phyloP scores from a whole-genome alignment of 2,329 filamentous ascomycete genomes.

The Monilinia laxa region DNA sequence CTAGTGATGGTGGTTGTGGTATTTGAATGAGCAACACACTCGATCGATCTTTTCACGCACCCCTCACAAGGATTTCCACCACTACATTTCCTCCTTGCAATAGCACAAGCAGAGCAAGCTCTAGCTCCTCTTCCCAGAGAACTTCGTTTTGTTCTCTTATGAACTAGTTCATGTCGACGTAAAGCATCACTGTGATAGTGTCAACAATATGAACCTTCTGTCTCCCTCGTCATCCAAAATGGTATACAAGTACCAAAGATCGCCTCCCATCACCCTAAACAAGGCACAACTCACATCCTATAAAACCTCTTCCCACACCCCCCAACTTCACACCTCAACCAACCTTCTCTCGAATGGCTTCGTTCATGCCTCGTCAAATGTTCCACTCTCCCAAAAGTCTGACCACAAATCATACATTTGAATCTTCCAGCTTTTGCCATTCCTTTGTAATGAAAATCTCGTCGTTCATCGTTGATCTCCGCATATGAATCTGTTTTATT shows the following conservation, averaged over 20 bases:
- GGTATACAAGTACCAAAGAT: no score
- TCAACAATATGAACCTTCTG: no score
- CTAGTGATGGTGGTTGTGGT: not conserved
- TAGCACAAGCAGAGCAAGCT: constrained; percentile 16
- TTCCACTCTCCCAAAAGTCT: constrained; percentile 12
- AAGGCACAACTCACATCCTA: not conserved
- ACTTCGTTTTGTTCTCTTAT: constrained; percentile 10
- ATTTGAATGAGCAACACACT: not conserved
- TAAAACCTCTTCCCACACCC: constrained; percentile 16
- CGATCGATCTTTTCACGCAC: constrained; percentile 7
- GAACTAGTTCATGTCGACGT: constrained; percentile 17
- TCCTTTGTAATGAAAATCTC: not conserved
- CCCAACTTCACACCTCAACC: constrained; percentile 1
- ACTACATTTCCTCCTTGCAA: constrained; percentile 10
- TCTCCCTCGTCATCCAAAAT: no score
- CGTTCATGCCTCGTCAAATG: constrained; percentile 9
- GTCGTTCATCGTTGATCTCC: not conserved
- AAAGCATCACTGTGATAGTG: constrained; percentile 7
- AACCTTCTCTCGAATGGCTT: not conserved
- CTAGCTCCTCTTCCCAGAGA: constrained; percentile 13
- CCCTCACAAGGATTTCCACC: constrained; percentile 2
- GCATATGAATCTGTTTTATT: not conserved
- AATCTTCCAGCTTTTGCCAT: not conserved
- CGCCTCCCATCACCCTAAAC: not conserved
- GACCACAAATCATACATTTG: constrained; percentile 3